phyloP scores from a whole-genome alignment of 2,329 filamentous ascomycete species.

The Coniochaeta sp. region DNA sequence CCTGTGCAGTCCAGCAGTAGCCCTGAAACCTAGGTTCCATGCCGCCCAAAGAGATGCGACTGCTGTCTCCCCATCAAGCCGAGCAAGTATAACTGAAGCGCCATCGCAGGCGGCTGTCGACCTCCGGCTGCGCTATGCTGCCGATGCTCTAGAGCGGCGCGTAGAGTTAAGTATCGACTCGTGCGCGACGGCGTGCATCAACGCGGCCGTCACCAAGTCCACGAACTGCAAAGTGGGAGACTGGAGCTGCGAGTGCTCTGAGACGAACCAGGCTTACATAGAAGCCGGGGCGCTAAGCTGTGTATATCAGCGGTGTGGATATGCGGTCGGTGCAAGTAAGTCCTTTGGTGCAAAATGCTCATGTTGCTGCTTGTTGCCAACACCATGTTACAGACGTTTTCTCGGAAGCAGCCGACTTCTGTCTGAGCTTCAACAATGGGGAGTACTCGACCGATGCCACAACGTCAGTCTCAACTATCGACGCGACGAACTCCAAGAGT shows the following conservation, averaged over 20 bases:
- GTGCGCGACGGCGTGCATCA: constrained; percentile 7
- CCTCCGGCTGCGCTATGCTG: neutral
- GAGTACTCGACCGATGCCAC: neutral
- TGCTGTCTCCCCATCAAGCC: neutral
- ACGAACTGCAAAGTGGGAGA: constrained; percentile 6
- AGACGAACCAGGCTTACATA: constrained; percentile 3
- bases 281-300: constrained; percentile 2
- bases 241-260: constrained; percentile 7
- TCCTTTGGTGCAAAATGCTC: neutral
- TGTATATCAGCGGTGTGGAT: constrained; percentile 6
- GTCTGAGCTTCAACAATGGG: neutral
- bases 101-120: neutral
- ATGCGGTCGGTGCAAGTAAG: constrained; percentile 1
- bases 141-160: neutral
- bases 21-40: neutral
- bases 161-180: neutral
- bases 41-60: neutral
- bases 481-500: neutral
- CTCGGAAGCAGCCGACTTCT: neutral
- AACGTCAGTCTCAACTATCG: neutral
- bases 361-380: neutral
- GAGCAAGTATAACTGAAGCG: neutral
- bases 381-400: neutral
- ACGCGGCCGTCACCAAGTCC: constrained; percentile 6
- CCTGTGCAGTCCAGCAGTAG: neutral